Base-by-base conservation (phyloP, 495 filamentous ascomycete species). In the Antarctomyces pellizariae region DNA sequence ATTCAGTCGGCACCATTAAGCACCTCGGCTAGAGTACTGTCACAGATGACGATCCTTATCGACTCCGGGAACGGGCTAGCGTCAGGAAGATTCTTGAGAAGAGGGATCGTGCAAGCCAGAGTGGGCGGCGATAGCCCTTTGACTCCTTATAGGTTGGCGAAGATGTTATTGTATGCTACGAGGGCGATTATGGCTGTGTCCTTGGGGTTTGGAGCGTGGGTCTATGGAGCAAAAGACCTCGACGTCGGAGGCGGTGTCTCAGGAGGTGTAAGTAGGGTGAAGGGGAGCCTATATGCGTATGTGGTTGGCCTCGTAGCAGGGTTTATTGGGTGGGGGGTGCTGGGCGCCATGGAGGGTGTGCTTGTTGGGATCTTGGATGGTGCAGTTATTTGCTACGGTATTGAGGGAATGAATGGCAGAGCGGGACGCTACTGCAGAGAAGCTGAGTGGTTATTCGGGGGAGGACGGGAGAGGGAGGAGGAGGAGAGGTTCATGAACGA, bases 191-290 rank as follows among this genome's bases (percentile, higher is more conserved):
- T 89, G 62, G 75, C 79, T 4, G 62, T 76, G 19, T 75, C 75
- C 1, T 58, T 97, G 15, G 89, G 86, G 1, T 84, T 92, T 42
- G 84, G 75, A n/a, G 86, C 77, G 14, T 97, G 86, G 86, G 79
- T 95, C n/a, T 72, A 73, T 28, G 84, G 80, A 16, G 79, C 86
- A 10, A 64, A 73, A 24, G 66, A 69, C 44, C 50, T 89, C 7
- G 48, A 48, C 13, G 50, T 74, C 10, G 58, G 57, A 16, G 34
- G 48, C 11, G 53, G 60, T 0, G n/a, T n/a, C n/a, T n/a, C n/a
- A n/a, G n/a, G n/a, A n/a, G n/a, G n/a, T n/a, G n/a, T n/a, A n/a
- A n/a, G n/a, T n/a, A n/a, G n/a, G n/a, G 47, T 71, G 22, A 65
- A 56, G 25, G 86, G 86, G n/a, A 91, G 80, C 39, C 54, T 82